Evolutionary conservation across 345 rosid species (phyloP).

Genomic region (Arabidopsis thaliana): DNA sequence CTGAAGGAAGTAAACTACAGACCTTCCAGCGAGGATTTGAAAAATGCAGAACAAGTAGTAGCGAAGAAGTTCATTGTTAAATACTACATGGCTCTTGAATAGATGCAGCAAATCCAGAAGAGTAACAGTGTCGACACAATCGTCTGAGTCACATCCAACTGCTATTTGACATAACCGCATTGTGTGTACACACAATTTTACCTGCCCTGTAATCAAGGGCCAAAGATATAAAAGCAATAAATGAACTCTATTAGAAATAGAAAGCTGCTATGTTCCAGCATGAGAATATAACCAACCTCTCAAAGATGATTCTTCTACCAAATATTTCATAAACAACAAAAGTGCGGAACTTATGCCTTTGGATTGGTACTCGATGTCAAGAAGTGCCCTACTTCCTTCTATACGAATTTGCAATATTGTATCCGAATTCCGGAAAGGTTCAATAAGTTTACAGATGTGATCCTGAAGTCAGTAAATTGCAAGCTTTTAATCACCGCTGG

Average conservation of each 20-base stretch:
- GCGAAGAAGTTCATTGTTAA: constrained; percentile 79
- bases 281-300: constrained; percentile 64
- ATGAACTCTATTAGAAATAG: constrained; percentile 18
- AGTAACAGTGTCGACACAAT: constrained; percentile 54
- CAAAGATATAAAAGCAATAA: constrained; percentile 18
- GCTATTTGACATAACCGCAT: constrained; percentile 81
- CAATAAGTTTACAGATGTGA: constrained; percentile 71
- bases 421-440: constrained; percentile 69
- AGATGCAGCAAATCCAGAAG: constrained; percentile 72
- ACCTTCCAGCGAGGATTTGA: constrained; percentile 90
- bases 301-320: constrained; percentile 79
- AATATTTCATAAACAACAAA: constrained; percentile 64
- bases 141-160: constrained; percentile 53
- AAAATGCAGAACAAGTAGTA: constrained; percentile 85
- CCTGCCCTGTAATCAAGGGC: constrained; percentile 76
- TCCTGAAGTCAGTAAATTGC: constrained; percentile 61
- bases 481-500: constrained; percentile 27
- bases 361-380: constrained; percentile 85
- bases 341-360: constrained; percentile 83
- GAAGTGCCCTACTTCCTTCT: constrained; percentile 92
- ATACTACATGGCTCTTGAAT: constrained; percentile 70
- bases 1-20: constrained; percentile 30
- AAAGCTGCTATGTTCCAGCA: constrained; percentile 14
- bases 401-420: constrained; percentile 74
- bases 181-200: constrained; percentile 72